These are phyloP conservation scores for Ocimum tenuiflorum DNA, from an alignment of 257 asterid genomes.

Conservation along the genomic window DNA sequence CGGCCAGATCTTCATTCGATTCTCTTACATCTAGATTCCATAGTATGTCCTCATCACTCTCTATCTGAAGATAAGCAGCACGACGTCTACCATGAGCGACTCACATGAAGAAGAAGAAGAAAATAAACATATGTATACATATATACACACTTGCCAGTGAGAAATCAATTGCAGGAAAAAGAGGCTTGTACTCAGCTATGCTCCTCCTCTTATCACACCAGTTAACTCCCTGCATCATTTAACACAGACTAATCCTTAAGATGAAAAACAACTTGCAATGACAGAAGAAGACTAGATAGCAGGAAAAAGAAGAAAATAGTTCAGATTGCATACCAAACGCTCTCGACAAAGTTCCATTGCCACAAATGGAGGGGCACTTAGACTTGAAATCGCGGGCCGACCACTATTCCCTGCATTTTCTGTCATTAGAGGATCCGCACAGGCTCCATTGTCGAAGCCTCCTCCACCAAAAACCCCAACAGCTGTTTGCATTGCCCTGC, in stretches of 20 bases:
- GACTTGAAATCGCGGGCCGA: slow-evolving; percentile 75
- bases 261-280: not conserved
- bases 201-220: slow-evolving; percentile 97
- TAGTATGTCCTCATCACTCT: no score
- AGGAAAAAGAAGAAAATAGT: not conserved
- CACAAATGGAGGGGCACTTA: slow-evolving; percentile 64
- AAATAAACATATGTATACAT: no score
- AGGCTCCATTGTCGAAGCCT: slow-evolving; percentile 46
- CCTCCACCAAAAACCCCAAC: slow-evolving; percentile 91
- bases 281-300: no score
- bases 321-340: slow-evolving; percentile 54
- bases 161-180: slow-evolving; percentile 92
- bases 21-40: slow-evolving; percentile 73
- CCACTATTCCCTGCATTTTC: slow-evolving; percentile 53
- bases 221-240: slow-evolving; percentile 88
- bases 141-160: slow-evolving; percentile 89
- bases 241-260: not conserved
- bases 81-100: no score
- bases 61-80: no score
- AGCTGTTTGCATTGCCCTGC: slow-evolving; percentile 96
- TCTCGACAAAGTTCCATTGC: slow-evolving; percentile 90
- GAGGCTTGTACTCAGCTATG: slow-evolving; percentile 55
- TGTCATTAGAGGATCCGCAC: slow-evolving; percentile 63
- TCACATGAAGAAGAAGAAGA: not conserved
- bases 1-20: slow-evolving; percentile 58